Evolutionary conservation across 208 protist species (phyloP).

Genomic region (Trypanosoma avium): DNA sequence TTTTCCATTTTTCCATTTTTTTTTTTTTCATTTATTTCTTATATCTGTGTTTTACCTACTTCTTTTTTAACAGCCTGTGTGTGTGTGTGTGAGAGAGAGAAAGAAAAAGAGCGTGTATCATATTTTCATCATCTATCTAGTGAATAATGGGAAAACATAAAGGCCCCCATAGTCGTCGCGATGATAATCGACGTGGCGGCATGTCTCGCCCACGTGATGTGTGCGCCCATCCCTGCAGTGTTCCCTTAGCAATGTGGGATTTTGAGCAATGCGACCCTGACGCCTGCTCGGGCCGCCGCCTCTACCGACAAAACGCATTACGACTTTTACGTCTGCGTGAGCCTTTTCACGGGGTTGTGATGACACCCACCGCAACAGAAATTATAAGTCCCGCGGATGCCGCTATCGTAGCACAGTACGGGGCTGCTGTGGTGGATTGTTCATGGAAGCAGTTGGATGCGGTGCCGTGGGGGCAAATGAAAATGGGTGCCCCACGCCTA

Average conservation of each 20-base stretch:
- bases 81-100: background rate
- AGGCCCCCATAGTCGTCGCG: background rate
- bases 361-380: slow-evolving; percentile 92
- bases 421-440: slow-evolving; percentile 99
- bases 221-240: slow-evolving; percentile 59
- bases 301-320: slow-evolving; percentile 91
- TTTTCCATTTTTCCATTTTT: background rate
- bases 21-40: slow-evolving; percentile 7
- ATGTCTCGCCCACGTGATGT: slow-evolving; percentile 32
- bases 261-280: slow-evolving; percentile 98
- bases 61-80: background rate
- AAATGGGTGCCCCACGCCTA: slow-evolving; percentile 82
- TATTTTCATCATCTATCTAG: too few species aligned
- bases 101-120: background rate
- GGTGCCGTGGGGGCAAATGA: slow-evolving; percentile 95
- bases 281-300: slow-evolving; percentile 96
- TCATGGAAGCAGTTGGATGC: slow-evolving; percentile 97
- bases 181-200: slow-evolving; percentile 23
- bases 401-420: slow-evolving; percentile 81
- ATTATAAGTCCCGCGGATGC: slow-evolving; percentile 95
- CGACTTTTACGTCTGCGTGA: slow-evolving; percentile 85
- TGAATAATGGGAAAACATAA: background rate
- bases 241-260: slow-evolving; percentile 97
- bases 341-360: slow-evolving; percentile 94
- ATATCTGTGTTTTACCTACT: slow-evolving; percentile 1